phyloP scores from a whole-genome alignment of 495 filamentous ascomycete species.

The Delitschia confertaspora region DNA sequence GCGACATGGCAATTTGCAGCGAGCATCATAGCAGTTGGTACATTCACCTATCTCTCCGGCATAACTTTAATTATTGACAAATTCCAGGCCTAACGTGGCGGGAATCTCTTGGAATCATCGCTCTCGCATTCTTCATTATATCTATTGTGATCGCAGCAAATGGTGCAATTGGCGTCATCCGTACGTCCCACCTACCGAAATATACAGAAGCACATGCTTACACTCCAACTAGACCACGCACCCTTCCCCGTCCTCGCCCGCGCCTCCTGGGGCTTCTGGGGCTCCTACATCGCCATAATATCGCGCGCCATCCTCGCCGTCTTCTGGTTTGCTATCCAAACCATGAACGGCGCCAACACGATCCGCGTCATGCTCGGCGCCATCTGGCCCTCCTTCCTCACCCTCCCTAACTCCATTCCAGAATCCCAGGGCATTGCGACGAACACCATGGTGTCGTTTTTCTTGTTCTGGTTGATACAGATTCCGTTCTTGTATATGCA shows the following conservation, averaged over 20 bases:
- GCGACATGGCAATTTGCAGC: conserved; percentile 30
- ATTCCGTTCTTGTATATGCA: conserved; percentile 48
- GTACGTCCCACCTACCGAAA: conserved; percentile 4
- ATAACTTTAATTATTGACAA: conserved; percentile 17
- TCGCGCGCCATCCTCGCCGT: conserved; percentile 58
- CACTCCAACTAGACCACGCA: conserved; percentile 42
- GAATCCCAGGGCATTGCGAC: conserved; percentile 53
- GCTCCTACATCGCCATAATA: conserved; percentile 57
- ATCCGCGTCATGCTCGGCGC: conserved; percentile 59
- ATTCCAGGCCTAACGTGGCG: conserved; percentile 51
- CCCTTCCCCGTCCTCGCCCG: conserved; percentile 61
- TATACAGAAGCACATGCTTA: too few species aligned
- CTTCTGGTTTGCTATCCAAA: conserved; percentile 67
- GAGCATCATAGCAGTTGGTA: conserved; percentile 21
- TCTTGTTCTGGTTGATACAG: conserved; percentile 54
- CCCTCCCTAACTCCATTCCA: conserved; percentile 33
- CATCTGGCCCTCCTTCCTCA: conserved; percentile 45
- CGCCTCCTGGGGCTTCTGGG: conserved; percentile 61
- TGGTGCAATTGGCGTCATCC: conserved; percentile 42
- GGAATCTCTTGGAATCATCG: conserved; percentile 53
- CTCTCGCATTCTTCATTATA: conserved; percentile 53
- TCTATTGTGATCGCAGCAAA: conserved; percentile 56
- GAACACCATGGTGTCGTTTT: conserved; percentile 54
- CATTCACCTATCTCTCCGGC: neutral
- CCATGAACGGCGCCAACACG: conserved; percentile 56